Conservation (phyloP, 2,329 filamentous ascomycete species). For the Sphaerostilbella broomeana region DNA sequence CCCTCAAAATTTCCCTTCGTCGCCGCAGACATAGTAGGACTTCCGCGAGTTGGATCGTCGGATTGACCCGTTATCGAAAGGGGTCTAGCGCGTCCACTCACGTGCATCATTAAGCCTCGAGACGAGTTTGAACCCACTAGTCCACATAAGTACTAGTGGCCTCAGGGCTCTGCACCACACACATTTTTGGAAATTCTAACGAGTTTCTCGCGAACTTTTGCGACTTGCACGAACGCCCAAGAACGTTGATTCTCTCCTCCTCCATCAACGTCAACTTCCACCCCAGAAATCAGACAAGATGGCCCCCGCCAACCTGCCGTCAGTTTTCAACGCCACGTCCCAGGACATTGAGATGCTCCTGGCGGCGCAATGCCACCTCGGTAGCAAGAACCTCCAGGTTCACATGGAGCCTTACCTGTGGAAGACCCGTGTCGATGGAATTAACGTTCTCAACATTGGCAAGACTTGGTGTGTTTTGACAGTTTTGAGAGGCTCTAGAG, state of each 20-base stretch:
- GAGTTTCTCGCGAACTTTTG: slow-evolving; percentile 40
- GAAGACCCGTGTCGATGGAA: slow-evolving; percentile 97
- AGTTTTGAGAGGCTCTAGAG: neutral
- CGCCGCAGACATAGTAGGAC: too few species aligned
- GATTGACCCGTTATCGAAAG: slow-evolving; percentile 4
- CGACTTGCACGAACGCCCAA: slow-evolving; percentile 24
- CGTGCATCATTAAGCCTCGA: slow-evolving; percentile 22
- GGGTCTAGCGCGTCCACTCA: slow-evolving; percentile 21
- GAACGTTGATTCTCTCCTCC: slow-evolving; percentile 18
- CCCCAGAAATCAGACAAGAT: slow-evolving; percentile 60
- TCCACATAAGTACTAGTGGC: slow-evolving; percentile 19
- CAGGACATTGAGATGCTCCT: slow-evolving; percentile 99
- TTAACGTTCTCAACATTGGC: slow-evolving; percentile 99
- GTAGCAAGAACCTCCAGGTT: slow-evolving; percentile 98
- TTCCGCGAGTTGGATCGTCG: neutral
- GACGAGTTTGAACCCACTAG: slow-evolving; percentile 17
- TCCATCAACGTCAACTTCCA: slow-evolving; percentile 23
- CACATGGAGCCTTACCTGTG: slow-evolving; percentile 99
- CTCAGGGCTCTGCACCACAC: slow-evolving; percentile 34
- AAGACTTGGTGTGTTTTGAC: slow-evolving; percentile 83
- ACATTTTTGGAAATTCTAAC: slow-evolving; percentile 34
- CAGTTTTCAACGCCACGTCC: slow-evolving; percentile 92
- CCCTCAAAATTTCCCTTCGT: slow-evolving; percentile 30
- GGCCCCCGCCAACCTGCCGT: slow-evolving; percentile 90
- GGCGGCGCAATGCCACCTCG: slow-evolving; percentile 91